A percentile compares a stretch with the other conserved stretches of the same genome.
Evolutionary conservation across 2,329 filamentous ascomycete genomes (phyloP).

Genomic region (Hymenotorrendiella dingleyae): DNA sequence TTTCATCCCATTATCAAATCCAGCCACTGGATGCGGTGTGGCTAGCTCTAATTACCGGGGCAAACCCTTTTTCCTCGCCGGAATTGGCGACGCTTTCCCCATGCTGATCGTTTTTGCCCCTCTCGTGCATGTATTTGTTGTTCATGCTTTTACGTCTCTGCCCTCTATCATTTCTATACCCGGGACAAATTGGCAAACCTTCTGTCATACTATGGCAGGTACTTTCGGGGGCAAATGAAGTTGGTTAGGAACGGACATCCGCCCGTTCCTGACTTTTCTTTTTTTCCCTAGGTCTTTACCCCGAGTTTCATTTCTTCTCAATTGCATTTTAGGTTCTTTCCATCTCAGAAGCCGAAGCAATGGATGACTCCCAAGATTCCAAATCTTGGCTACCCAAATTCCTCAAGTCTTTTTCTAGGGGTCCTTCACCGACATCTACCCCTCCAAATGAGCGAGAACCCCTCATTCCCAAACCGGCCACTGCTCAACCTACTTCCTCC

Average conservation of each 20-base stretch:
- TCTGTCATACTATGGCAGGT: conserved; percentile 10
- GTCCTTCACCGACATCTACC: conserved; percentile 15
- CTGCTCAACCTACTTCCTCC: conserved; percentile 6
- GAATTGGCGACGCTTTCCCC: background rate
- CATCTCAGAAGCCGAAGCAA: conserved; percentile 2
- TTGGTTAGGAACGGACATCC: background rate
- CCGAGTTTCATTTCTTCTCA: conserved; percentile 3
- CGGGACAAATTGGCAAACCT: background rate
- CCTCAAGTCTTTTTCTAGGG: conserved; percentile 16
- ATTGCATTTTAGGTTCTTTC: background rate
- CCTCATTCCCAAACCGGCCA: conserved; percentile 21
- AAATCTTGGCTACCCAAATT: conserved; percentile 27
- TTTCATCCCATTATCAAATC: conserved; percentile 5
- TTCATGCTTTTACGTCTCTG: conserved; percentile 10
- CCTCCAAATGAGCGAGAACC: conserved; percentile 27
- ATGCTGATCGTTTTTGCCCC: conserved; percentile 5
- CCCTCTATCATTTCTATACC: conserved; percentile 1
- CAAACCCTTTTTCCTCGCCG: background rate
- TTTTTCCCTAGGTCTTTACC: background rate
- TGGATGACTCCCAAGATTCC: conserved; percentile 19
- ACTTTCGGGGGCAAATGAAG: conserved; percentile 3
- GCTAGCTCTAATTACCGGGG: background rate
- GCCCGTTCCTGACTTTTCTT: background rate
- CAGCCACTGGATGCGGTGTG: background rate
- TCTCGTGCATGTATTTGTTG: conserved; percentile 8